These are phyloP conservation scores for Lentinus tigrinus DNA, from an alignment of 768 basidiomycete genomes.

Conservation along the genomic window DNA sequence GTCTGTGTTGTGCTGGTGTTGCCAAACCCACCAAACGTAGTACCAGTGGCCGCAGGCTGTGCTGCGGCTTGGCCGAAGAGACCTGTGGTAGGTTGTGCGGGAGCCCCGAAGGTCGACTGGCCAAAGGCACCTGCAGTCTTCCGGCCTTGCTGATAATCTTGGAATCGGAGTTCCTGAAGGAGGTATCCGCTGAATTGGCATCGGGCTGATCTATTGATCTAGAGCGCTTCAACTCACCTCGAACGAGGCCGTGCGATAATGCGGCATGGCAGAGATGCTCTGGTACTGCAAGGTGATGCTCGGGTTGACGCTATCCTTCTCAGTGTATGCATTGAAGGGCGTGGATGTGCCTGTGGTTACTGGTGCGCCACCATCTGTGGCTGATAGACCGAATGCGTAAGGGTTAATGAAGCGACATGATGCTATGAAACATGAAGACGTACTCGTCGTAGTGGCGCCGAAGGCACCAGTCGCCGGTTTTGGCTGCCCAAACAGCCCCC, in stretches of 20 bases:
- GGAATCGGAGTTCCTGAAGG: conserved; percentile 42
- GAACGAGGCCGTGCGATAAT: conserved; percentile 74
- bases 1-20: conserved; percentile 25
- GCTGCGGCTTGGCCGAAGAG: conserved; percentile 32
- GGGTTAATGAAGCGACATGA: background rate
- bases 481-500: conserved; percentile 59
- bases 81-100: conserved; percentile 22
- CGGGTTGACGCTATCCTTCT: conserved; percentile 60
- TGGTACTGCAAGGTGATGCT: conserved; percentile 68
- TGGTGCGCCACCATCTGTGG: conserved; percentile 38
- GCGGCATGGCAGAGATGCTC: conserved; percentile 76
- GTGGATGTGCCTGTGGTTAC: conserved; percentile 72
- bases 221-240: conserved; percentile 29
- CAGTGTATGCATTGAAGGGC: conserved; percentile 52
- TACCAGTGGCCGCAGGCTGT: conserved; percentile 29
- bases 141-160: conserved; percentile 48
- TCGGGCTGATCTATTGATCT: background rate
- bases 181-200: background rate
- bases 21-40: conserved; percentile 29
- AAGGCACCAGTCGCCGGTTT: conserved; percentile 44
- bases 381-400: background rate
- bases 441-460: conserved; percentile 37
- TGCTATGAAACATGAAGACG: conserved; percentile 32
- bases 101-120: conserved; percentile 32
- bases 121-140: conserved; percentile 42